Base-by-base conservation (phyloP, 179 eudicot genomes). In the Spergularia azorica region DNA sequence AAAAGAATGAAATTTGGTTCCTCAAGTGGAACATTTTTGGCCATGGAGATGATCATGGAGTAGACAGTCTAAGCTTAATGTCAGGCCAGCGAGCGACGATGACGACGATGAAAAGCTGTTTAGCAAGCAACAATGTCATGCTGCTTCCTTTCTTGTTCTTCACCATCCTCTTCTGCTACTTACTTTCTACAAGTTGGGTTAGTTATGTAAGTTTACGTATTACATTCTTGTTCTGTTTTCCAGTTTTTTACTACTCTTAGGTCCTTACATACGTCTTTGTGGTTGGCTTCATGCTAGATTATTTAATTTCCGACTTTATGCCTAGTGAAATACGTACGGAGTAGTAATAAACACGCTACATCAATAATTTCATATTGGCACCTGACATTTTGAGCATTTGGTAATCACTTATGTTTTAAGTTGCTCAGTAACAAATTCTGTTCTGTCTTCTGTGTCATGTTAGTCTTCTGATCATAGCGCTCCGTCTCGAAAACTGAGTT, bases 141-240 rank as follows among this genome's bases (percentile, higher is more conserved):
- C 16, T 81, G 65, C 63, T 70, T 55, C 16, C 77, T 56, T 73
- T 81, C 76, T 63, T 82, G 65, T 55, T 79, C 57, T 71, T 78
- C 50, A 64, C 63, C 54, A 39, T 82, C 67, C 17, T 87, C 26
- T 50, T 83, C 21, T 80, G 75, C 63, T 70, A 51, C 71, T 48
- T 81, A 59, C 46, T 85, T 50, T 84, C 76, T 38, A 21, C 52
- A 67, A 65, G 71, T 57, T 81, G 78, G 82, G 56, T 65, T 70
- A 50, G 59, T 15, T 12, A 4, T 68, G 90, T 85, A 79, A 83
- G 89, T 87, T 50, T 3, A 66, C 13, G 17, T 20, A 46, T 2
- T 32, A n/a, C 3, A 43, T 2, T 8, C 2, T 15, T 17, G 52
- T 26, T 73, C 3, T 51, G 3, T 5, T 60, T 62, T 14, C 9